Conservation (phyloP, 164 flowering plant species). For the Nymphaea colorata region DNA sequence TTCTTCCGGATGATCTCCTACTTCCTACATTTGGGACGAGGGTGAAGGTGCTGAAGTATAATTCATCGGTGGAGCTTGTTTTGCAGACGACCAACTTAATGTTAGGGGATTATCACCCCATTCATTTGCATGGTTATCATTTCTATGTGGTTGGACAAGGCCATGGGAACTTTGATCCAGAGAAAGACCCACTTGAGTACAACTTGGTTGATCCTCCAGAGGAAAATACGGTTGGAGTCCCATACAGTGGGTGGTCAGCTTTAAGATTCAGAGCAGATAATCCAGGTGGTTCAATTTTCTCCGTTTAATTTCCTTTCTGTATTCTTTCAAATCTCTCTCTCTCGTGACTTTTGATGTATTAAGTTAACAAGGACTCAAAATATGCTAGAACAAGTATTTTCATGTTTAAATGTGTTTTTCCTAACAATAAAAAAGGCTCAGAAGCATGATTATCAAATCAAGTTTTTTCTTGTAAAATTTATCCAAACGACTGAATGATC, state of each 20-base stretch:
- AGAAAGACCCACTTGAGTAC: constrained; percentile 15
- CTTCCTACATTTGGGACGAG: not conserved
- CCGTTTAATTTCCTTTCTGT: not conserved
- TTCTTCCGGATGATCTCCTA: too few species aligned
- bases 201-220: constrained; percentile 30
- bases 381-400: too few species aligned
- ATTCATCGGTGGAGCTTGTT: constrained; percentile 9
- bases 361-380: too few species aligned
- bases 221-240: constrained; percentile 19
- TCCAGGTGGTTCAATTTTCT: constrained; percentile 21
- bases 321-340: too few species aligned
- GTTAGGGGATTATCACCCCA: constrained; percentile 10
- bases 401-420: too few species aligned
- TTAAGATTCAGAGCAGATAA: constrained; percentile 27
- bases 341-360: too few species aligned
- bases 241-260: constrained; percentile 31
- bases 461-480: too few species aligned
- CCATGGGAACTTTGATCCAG: constrained; percentile 22
- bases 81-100: constrained; percentile 8
- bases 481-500: too few species aligned
- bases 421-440: too few species aligned
- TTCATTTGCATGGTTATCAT: constrained; percentile 21
- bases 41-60: constrained; percentile 6
- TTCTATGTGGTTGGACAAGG: constrained; percentile 29
- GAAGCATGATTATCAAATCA: too few species aligned